These are phyloP conservation scores for Zizania latifolia DNA, from an alignment of 176 grass and related monocot species.

Conservation along the genomic window DNA sequence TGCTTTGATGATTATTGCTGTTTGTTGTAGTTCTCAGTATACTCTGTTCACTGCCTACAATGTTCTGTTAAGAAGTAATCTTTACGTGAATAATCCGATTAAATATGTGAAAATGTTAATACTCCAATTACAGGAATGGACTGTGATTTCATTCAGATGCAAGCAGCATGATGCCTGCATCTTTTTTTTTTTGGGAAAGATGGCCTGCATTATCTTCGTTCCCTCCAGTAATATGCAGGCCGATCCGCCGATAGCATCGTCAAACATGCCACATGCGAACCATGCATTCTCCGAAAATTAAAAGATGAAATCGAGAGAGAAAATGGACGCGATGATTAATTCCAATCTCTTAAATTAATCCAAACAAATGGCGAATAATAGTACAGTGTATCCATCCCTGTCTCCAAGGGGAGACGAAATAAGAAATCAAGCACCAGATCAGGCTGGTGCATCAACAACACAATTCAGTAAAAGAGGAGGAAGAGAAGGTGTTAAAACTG, in stretches of 20 bases:
- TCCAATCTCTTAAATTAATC: constrained; percentile 21
- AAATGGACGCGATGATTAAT: background rate
- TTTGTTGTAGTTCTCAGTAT: no score
- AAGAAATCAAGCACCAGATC: background rate
- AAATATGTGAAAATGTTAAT: no score
- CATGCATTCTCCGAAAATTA: background rate
- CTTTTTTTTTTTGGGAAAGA: no score
- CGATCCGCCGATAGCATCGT: background rate
- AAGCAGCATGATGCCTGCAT: background rate
- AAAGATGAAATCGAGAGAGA: background rate
- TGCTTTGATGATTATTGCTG: no score
- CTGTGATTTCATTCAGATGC: background rate
- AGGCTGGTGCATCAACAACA: constrained; percentile 22
- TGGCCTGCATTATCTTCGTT: no score
- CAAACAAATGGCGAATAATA: constrained; percentile 32
- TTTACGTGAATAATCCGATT: background rate
- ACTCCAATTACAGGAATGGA: no score
- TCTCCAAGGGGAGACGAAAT: constrained; percentile 19
- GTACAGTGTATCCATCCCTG: constrained; percentile 34
- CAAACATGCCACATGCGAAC: background rate
- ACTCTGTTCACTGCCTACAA: no score
- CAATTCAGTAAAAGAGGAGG: constrained; percentile 24
- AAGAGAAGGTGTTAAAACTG: background rate
- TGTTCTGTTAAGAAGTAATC: no score
- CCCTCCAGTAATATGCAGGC: background rate